Evolutionary conservation across 148 eudicot species (phyloP).

Genomic region (Tetragonia tetragonoides): DNA sequence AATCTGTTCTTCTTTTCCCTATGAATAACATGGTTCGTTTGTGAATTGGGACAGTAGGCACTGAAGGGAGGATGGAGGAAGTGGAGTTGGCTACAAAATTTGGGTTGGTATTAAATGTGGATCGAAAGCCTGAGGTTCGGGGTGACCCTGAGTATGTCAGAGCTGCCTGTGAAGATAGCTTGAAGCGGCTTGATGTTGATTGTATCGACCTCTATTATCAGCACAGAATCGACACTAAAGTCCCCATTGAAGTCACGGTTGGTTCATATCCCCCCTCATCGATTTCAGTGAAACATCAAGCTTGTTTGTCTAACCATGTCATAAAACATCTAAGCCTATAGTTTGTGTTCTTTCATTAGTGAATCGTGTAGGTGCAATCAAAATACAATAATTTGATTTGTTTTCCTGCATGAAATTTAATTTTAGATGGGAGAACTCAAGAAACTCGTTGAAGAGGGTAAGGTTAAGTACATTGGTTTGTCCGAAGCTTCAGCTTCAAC

Average conservation of each 20-base stretch:
- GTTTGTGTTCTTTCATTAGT: too few relatives aligned
- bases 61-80: constrained; percentile 31
- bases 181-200: constrained; percentile 38
- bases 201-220: constrained; percentile 43
- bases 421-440: constrained; percentile 38
- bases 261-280: not conserved
- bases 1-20: too few relatives aligned
- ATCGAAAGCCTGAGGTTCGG: constrained; percentile 26
- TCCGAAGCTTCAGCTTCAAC: constrained; percentile 44
- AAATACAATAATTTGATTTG: not conserved
- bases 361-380: too few relatives aligned
- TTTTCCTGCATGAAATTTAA: not conserved
- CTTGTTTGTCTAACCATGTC: too few relatives aligned
- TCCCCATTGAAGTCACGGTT: constrained; percentile 44
- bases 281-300: too few relatives aligned
- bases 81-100: constrained; percentile 35
- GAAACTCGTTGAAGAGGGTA: constrained; percentile 37
- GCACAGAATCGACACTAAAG: constrained; percentile 36
- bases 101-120: constrained; percentile 14
- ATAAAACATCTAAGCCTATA: too few relatives aligned
- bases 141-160: constrained; percentile 41
- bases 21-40: not conserved
- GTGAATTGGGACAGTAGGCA: constrained; percentile 28
- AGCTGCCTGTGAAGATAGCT: constrained; percentile 40
- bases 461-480: constrained; percentile 38